These are phyloP conservation scores for Anisodus acutangulus DNA, from an alignment of 257 asterid genomes.

Conservation along the genomic window DNA sequence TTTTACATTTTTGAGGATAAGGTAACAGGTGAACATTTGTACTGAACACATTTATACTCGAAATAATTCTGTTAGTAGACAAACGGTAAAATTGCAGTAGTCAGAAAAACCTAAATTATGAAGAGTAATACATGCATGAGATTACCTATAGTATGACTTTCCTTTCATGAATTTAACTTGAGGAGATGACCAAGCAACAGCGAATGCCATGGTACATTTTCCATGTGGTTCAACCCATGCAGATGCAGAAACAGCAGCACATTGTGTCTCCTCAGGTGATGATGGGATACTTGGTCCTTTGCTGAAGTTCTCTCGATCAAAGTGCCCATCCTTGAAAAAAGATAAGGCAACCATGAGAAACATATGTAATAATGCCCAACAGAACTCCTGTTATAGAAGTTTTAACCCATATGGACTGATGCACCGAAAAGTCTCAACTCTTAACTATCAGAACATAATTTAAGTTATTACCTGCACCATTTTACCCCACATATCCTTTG, in stretches of 20 bases:
- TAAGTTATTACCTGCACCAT: slow-evolving; percentile 70
- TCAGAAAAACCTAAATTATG: background rate
- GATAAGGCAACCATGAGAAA: slow-evolving; percentile 27
- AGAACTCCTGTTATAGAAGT: background rate
- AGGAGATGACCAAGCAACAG: slow-evolving; percentile 97
- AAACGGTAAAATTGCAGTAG: slow-evolving; percentile 13
- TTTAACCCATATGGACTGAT: slow-evolving; percentile 13
- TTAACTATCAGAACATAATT: background rate
- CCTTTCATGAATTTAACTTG: slow-evolving; percentile 95
- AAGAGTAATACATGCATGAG: slow-evolving; percentile 9
- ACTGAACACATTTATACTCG: slow-evolving; percentile 3
- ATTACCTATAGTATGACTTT: slow-evolving; percentile 85
- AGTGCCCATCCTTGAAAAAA: slow-evolving; percentile 79
- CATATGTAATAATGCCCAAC: background rate
- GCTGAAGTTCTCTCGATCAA: slow-evolving; percentile 75
- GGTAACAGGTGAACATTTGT: background rate
- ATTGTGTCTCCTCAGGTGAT: slow-evolving; percentile 82
- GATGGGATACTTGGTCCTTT: slow-evolving; percentile 86
- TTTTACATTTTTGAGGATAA: background rate
- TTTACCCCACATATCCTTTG: slow-evolving; percentile 94
- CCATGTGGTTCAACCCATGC: slow-evolving; percentile 99
- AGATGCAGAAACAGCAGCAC: slow-evolving; percentile 98
- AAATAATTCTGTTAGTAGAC: background rate
- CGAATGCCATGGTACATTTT: slow-evolving; percentile 85
- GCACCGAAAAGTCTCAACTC: background rate